phyloP scores from a whole-genome alignment of 768 basidiomycete species.

The Boletus tomentosulus region DNA sequence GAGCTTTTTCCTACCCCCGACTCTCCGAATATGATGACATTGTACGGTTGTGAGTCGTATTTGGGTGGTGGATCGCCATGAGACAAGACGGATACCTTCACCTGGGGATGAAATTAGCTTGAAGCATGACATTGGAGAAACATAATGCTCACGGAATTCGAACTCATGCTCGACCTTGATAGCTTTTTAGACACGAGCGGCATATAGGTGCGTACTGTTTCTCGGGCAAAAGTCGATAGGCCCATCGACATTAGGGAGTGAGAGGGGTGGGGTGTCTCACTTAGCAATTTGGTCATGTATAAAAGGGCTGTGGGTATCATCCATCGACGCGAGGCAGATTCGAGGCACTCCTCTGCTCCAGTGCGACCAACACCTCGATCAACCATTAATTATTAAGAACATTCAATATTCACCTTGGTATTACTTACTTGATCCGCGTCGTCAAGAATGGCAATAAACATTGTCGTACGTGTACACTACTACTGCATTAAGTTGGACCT shows the following conservation, averaged over 20 bases:
- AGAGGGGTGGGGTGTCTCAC: background rate
- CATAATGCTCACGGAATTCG: slow-evolving; percentile 8
- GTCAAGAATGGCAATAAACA: slow-evolving; percentile 1
- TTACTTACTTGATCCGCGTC: background rate
- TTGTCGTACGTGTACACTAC: background rate
- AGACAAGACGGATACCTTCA: slow-evolving; percentile 4
- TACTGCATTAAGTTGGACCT: background rate
- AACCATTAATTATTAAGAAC: background rate
- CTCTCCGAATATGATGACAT: slow-evolving; percentile 28
- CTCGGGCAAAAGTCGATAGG: slow-evolving; percentile 1
- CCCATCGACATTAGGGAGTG: background rate
- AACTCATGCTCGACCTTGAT: background rate
- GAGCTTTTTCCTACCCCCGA: slow-evolving; percentile 37
- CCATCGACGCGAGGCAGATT: slow-evolving; percentile 6
- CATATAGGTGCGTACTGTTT: slow-evolving; percentile 3
- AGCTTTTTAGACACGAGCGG: background rate
- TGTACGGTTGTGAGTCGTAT: slow-evolving; percentile 15
- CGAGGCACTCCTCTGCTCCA: background rate
- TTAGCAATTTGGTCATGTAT: background rate
- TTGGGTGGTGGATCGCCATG: slow-evolving; percentile 7
- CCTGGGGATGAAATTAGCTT: slow-evolving; percentile 1
- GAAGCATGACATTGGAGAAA: background rate
- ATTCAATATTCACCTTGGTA: background rate
- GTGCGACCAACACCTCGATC: slow-evolving; percentile 3
- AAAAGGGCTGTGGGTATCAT: slow-evolving; percentile 14